phyloP scores from a whole-genome alignment of 2,329 filamentous ascomycete species.

The Pseudogymnoascus sp. region DNA sequence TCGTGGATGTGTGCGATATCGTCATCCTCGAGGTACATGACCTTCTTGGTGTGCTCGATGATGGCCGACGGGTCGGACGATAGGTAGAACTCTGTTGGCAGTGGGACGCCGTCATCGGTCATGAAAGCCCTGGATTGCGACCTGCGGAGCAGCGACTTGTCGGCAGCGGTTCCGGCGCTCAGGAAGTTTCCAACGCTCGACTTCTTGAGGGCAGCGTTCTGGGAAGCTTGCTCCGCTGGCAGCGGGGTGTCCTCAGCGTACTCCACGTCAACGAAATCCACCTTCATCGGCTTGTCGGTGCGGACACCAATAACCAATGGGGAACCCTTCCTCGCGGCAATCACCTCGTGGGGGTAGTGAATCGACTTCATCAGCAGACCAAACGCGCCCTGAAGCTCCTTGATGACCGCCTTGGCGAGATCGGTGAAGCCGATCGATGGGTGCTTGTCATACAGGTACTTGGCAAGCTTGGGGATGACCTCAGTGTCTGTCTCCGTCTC shows the following conservation, averaged over 20 bases:
- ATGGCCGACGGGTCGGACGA: slow-evolving; percentile 98
- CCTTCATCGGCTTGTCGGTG: slow-evolving; percentile 99
- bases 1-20: slow-evolving; percentile 99
- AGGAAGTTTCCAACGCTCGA: slow-evolving; percentile 57
- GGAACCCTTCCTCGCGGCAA: slow-evolving; percentile 96
- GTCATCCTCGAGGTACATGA: slow-evolving; percentile 98
- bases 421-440: slow-evolving; percentile 92
- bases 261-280: slow-evolving; percentile 98
- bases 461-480: slow-evolving; percentile 97
- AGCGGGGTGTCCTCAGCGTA: slow-evolving; percentile 74
- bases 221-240: slow-evolving; percentile 86
- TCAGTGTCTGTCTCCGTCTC: slow-evolving; percentile 99
- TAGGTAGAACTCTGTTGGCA: slow-evolving; percentile 98
- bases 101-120: slow-evolving; percentile 94
- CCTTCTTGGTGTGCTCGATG: slow-evolving; percentile 99
- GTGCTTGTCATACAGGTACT: slow-evolving; percentile 95
- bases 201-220: slow-evolving; percentile 96
- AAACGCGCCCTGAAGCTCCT: slow-evolving; percentile 95
- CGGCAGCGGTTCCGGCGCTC: slow-evolving; percentile 67
- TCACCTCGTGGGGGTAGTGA: slow-evolving; percentile 95
- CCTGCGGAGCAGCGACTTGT: slow-evolving; percentile 97
- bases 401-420: slow-evolving; percentile 93
- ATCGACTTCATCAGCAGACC: slow-evolving; percentile 96
- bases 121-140: slow-evolving; percentile 98
- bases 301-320: slow-evolving; percentile 95